Conservation (phyloP, 306 rosid genomes). For the Fragaria vesca region DNA sequence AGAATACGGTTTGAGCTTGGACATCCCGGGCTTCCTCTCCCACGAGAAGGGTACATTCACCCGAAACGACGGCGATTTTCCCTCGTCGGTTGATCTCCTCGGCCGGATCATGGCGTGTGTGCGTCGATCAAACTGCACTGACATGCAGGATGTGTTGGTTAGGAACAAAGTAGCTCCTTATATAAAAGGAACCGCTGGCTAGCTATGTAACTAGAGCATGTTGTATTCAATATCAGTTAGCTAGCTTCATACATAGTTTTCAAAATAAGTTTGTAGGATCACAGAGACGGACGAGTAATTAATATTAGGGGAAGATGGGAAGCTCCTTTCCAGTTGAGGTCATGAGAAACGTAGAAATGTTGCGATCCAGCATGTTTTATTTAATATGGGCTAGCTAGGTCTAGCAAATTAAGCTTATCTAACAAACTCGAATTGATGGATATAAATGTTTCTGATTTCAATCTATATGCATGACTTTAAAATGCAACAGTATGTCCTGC, state of each 20-base stretch:
- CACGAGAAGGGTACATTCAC: slow-evolving; percentile 55
- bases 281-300: neutral
- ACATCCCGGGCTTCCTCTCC: slow-evolving; percentile 50
- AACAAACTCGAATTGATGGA: neutral
- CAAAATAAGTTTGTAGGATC: neutral
- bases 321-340: neutral
- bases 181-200: neutral
- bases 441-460: neutral
- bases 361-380: neutral
- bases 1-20: neutral
- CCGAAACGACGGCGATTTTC: neutral
- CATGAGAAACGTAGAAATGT: neutral
- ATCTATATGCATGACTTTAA: neutral
- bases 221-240: neutral
- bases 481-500: neutral
- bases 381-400: neutral
- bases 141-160: neutral
- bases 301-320: neutral
- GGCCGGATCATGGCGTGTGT: slow-evolving; percentile 6
- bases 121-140: neutral
- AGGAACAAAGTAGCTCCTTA: neutral
- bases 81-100: slow-evolving; percentile 14
- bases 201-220: neutral
- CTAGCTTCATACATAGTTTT: neutral
- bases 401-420: neutral